Base-by-base conservation (phyloP, 169 alveolate species). In the Plasmodium cynomolgi region DNA sequence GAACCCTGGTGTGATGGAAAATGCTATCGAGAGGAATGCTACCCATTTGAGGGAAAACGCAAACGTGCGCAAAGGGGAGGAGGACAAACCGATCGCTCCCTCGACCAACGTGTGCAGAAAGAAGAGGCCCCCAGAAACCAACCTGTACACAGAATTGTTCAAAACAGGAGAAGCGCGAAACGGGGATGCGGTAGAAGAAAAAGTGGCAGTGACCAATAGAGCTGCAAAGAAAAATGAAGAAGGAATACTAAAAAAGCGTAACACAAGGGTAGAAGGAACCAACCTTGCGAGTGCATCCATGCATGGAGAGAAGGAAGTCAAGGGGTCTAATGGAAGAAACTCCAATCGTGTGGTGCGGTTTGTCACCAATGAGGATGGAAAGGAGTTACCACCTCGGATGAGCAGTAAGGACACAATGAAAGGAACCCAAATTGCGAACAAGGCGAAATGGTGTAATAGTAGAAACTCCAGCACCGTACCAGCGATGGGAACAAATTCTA, bases 121-220 rank as follows among this genome's bases (percentile, higher is more conserved):
- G 34, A 81, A 44, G 6, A 81, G 62, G 17, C 2, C 62, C 26
- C 29, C 75, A 54, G 73, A 82, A 56, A 83, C 83, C 6, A 68
- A 34, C 77, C 50, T 84, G 4, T 84, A 72, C 71, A 54, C 37
- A 7, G 92, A 84, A n/a, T 11, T 39, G 31, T 47, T 84, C 31
- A 41, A 37, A 15, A 5, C 6, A 3, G 41, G 72, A 6, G 26
- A 72, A 84, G 34, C 54, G 17, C n/a, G 31, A 23, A 39, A 72
- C 6, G 37, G 31, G 41, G 54, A 44, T 9, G 11, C 23, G 33
- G 29, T 72, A 23, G 50, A 71, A 34, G 74, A 29, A 68, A 34
- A 84, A 17, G 26, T 41, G 31, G n/a, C 33, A 71, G n/a, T 68
- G 9, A 11, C 77, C 77, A 68, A 68, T 1, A 23, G n/a, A 4